phyloP scores from a whole-genome alignment of 2,329 filamentous ascomycete species.

The Penicillium sclerotiorum region DNA sequence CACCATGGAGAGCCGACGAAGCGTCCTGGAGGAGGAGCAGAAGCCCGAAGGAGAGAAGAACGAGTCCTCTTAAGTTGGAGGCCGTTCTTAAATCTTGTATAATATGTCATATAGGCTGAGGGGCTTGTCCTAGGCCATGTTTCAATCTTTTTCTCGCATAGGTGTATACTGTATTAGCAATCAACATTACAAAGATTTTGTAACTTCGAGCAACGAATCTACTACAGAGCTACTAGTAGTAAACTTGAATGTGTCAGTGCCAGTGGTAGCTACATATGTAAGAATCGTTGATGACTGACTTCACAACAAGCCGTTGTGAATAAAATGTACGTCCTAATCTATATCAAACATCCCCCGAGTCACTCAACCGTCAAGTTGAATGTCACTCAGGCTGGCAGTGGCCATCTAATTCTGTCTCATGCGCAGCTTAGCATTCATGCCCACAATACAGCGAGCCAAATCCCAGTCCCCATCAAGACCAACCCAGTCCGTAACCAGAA shows the following conservation, averaged over 20 bases:
- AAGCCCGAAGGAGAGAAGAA: constrained; percentile 39
- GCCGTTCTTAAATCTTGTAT: constrained; percentile 34
- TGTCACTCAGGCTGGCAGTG: no score
- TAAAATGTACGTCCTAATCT: no score
- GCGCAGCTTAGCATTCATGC: constrained; percentile 75
- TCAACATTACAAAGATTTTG: constrained; percentile 4
- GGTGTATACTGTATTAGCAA: constrained; percentile 27
- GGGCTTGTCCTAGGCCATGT: constrained; percentile 22
- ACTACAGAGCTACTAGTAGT: no score
- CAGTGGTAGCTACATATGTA: no score
- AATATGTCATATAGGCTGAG: constrained; percentile 33
- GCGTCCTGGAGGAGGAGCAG: constrained; percentile 75
- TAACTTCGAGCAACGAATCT: no score
- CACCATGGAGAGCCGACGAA: constrained; percentile 79
- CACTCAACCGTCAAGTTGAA: no score
- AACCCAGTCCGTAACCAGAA: constrained; percentile 94
- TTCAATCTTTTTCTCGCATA: constrained; percentile 19
- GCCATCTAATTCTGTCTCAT: constrained; percentile 33
- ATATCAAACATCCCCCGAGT: neutral
- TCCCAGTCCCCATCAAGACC: constrained; percentile 89
- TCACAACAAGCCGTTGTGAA: no score
- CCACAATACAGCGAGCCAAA: constrained; percentile 80
- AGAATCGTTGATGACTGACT: no score
- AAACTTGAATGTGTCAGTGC: neutral
- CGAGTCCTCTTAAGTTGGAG: constrained; percentile 31